Base-by-base conservation (phyloP, 352 stramenopile species). In the Phytophthora cactorum region DNA sequence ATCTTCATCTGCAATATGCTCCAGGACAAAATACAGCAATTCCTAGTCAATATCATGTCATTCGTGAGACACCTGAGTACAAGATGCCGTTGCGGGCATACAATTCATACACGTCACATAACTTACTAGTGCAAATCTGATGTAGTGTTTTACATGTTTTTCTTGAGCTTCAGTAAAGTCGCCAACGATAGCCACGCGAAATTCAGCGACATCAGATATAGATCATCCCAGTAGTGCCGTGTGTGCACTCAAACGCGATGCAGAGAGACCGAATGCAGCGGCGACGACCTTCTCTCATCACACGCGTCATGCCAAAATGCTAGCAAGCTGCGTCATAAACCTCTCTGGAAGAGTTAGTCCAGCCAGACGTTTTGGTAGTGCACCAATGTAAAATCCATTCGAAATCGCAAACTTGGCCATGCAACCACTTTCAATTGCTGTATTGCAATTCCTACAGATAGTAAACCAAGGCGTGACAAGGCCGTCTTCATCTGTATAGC, bases 401-500 rank as follows among this genome's bases (percentile, higher is more conserved):
- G 44, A 52, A 46, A 62, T 62, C 4, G 44, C 15, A 47, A 54
- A 54, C 31, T 62, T 62, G 2, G 44, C 43, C 9, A 53, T 15
- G 4, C 8, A 29, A 47, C 45, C 55, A 10, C 17, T 9, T 28
- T 53, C 28, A 17, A 62, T 53, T 3, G 43, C 22, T 25, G 8
- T 5, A 52, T 63, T 34, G 29, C 29, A 34, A 34, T 7, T 4
- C 29, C 7, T 34, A 34, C 29, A 34, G 29, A 34, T 34, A 27
- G 25, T 39, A n/a, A 54, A 63, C 55, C 45, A 63, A 15, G 45
- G 17, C 2, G 29, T 55, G 3, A 14, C 9, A 12, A 47, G 27
- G 5, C 45, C 55, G 29, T 34, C 7, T 34, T 34, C 29, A 8
- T 7, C 1, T 34, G 29, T 4, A 34, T 34, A 34, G 29, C 55